phyloP scores from a whole-genome alignment of 208 protist species.

The Giardia duodenalis region DNA sequence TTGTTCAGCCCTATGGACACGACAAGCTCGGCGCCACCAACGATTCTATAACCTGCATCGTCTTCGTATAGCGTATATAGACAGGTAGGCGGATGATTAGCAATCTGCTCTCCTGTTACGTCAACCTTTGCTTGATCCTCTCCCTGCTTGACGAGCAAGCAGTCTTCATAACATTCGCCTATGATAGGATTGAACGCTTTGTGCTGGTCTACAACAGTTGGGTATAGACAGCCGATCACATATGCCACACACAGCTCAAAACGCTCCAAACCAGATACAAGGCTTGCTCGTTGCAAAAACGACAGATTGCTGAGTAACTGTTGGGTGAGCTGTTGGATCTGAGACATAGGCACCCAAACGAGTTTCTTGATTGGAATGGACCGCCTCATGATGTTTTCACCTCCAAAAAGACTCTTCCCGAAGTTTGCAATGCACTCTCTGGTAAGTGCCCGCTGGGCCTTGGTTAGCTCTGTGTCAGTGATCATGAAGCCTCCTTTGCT shows the following conservation, averaged over 20 bases:
- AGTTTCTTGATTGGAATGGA: not conserved
- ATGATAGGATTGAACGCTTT: slow-evolving; percentile 4
- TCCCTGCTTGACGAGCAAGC: not conserved
- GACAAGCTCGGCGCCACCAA: not conserved
- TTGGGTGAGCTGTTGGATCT: not conserved
- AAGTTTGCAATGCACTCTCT: not conserved
- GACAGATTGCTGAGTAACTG: not conserved
- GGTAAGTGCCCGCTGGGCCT: not conserved
- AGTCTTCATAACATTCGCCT: not conserved
- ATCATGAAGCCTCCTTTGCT: not conserved
- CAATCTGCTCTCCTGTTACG: not conserved
- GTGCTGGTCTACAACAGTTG: not conserved
- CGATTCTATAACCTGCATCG: not conserved
- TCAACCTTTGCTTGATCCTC: not conserved
- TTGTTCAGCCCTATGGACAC: not conserved
- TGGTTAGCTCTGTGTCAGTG: not conserved
- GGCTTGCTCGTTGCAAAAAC: not conserved
- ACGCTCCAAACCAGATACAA: not conserved
- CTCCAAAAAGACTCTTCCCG: not conserved
- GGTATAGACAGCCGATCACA: not conserved
- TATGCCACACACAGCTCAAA: not conserved
- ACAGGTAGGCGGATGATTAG: not conserved
- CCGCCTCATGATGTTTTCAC: not conserved
- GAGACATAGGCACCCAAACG: not conserved
- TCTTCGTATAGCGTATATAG: not conserved